Conservation (phyloP, 768 basidiomycete species). For the Coprinopsis cinerea region DNA sequence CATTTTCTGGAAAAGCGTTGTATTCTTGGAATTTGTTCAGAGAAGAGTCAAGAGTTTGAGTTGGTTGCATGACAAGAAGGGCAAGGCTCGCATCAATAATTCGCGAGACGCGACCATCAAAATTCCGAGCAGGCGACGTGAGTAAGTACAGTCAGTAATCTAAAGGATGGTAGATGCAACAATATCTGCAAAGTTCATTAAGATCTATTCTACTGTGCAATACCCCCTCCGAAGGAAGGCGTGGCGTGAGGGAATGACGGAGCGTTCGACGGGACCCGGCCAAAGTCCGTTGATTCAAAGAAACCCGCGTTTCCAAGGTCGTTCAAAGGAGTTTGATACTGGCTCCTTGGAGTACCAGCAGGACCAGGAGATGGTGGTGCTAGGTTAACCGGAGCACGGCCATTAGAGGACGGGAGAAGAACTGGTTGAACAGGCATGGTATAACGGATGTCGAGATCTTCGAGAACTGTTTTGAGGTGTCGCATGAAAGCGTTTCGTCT, state of each 20-base stretch:
- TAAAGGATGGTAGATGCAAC: too few species aligned
- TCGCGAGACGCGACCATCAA: not conserved
- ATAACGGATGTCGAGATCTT: conserved; percentile 71
- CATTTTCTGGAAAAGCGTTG: conserved; percentile 29
- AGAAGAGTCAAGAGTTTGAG: conserved; percentile 35
- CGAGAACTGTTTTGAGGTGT: conserved; percentile 59
- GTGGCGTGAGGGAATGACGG: conserved; percentile 1
- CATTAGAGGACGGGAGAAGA: conserved; percentile 35
- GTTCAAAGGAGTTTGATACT: not conserved
- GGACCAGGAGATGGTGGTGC: conserved; percentile 14
- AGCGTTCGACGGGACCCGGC: not conserved
- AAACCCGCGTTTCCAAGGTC: conserved; percentile 22
- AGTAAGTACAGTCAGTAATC: too few species aligned
- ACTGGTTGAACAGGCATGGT: conserved; percentile 70
- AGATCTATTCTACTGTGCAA: too few species aligned
- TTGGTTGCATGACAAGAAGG: conserved; percentile 11
- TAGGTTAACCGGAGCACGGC: conserved; percentile 8
- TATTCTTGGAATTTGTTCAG: conserved; percentile 36
- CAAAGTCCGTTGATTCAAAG: conserved; percentile 16
- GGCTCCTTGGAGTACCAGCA: not conserved
- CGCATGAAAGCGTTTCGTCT: conserved; percentile 76
- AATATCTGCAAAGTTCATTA: too few species aligned
- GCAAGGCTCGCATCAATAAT: not conserved
- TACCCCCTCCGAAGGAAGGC: not conserved
- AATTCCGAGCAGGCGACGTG: too few species aligned